A percentile compares a stretch with the other conserved stretches of the same genome.
Conservation (phyloP, 2,329 filamentous ascomycete genomes). For the Ophioceras dolichostomum region DNA sequence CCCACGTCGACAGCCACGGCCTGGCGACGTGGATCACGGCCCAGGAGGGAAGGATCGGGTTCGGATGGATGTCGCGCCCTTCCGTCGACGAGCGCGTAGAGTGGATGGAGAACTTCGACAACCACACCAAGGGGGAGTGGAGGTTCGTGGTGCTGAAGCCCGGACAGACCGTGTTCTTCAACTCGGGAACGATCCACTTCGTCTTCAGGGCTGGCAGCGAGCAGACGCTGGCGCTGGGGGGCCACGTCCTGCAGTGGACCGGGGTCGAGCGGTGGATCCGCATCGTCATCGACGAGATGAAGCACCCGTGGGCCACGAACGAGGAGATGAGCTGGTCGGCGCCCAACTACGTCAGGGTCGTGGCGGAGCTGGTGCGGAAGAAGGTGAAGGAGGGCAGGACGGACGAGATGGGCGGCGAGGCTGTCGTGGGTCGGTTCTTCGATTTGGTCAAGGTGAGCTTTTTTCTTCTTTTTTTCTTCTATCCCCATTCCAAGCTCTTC, state of each 20-base stretch:
- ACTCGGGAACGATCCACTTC: slow-evolving; percentile 20
- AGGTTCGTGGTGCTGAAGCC: slow-evolving; percentile 18
- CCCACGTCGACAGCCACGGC: slow-evolving; percentile 20
- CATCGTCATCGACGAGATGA: slow-evolving; percentile 15
- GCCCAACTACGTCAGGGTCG: slow-evolving; percentile 10
- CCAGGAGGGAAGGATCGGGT: slow-evolving; percentile 17
- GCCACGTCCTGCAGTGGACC: slow-evolving; percentile 21
- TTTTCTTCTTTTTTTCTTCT: neutral
- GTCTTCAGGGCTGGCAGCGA: slow-evolving; percentile 15
- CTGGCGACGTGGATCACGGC: slow-evolving; percentile 21
- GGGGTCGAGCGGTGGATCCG: slow-evolving; percentile 17
- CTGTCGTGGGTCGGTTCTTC: slow-evolving; percentile 7
- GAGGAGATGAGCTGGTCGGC: slow-evolving; percentile 16
- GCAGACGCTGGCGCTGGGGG: slow-evolving; percentile 19
- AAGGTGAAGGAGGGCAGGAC: slow-evolving; percentile 7
- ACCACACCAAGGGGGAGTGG: slow-evolving; percentile 16
- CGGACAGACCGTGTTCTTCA: slow-evolving; percentile 21
- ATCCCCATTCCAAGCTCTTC: no score
- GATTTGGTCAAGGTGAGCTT: slow-evolving; percentile 4
- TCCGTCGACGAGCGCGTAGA: slow-evolving; percentile 11
- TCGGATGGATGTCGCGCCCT: slow-evolving; percentile 18
- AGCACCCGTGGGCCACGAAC: slow-evolving; percentile 16
- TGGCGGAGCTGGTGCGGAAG: slow-evolving; percentile 8
- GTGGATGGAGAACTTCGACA: slow-evolving; percentile 14
- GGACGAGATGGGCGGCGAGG: slow-evolving; percentile 9